phyloP scores from a whole-genome alignment of 139 green algal genomes.

The Chlorella sorokiniana region DNA sequence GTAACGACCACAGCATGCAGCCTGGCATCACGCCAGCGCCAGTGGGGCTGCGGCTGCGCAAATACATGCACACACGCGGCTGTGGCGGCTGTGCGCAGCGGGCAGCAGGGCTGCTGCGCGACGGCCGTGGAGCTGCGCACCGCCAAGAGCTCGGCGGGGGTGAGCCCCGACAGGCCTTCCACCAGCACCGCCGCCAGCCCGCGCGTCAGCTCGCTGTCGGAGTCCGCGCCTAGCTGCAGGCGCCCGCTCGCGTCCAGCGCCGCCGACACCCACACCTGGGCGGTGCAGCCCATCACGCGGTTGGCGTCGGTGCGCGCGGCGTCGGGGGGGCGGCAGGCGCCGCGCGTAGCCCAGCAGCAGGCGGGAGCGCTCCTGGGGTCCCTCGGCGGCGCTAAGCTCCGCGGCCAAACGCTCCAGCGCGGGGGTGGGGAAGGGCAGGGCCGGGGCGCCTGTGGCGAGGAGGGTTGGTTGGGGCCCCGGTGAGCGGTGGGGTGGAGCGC shows the following conservation, averaged over 20 bases:
- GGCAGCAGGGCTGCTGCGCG: too few species aligned
- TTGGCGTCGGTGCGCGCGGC: constrained; percentile 55
- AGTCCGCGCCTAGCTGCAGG: constrained; percentile 68
- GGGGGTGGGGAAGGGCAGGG: constrained; percentile 10
- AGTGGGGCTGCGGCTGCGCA: too few species aligned
- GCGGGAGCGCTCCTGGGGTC: constrained; percentile 45
- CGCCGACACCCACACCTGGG: constrained; percentile 73
- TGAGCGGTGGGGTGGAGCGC: background rate
- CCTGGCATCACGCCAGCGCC: too few species aligned
- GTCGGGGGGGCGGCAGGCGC: constrained; percentile 42
- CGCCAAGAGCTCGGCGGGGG: constrained; percentile 66
- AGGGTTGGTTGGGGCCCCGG: background rate
- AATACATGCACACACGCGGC: too few species aligned
- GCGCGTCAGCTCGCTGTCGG: constrained; percentile 77
- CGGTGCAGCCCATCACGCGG: constrained; percentile 93
- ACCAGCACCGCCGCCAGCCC: constrained; percentile 79
- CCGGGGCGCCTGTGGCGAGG: background rate
- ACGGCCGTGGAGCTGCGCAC: background rate
- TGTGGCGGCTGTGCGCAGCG: too few species aligned
- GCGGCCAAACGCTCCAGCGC: background rate
- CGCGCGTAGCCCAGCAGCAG: constrained; percentile 61
- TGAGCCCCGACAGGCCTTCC: constrained; percentile 65
- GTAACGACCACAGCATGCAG: too few species aligned
- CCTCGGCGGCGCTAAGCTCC: constrained; percentile 21
- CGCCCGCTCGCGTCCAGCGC: constrained; percentile 34